Percentiles rank a stretch among this genome's conserved stretches.
Evolutionary conservation across 352 stramenopile genomes (phyloP).

Genomic region (Aphanomyces invadans): DNA sequence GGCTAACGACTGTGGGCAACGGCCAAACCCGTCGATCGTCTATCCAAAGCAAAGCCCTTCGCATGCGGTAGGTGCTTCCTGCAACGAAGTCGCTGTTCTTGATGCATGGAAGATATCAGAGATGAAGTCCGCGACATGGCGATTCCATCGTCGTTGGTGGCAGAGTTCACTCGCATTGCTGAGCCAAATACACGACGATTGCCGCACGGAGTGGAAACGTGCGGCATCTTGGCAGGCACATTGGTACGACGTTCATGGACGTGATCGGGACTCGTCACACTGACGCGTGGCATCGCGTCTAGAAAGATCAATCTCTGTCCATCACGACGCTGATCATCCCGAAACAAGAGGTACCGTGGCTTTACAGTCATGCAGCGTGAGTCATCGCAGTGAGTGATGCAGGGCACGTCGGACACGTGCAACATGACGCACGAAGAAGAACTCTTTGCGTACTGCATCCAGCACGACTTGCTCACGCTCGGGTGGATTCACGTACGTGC

Average conservation of each 20-base stretch:
- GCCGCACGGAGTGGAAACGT: constrained; percentile 85
- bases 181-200: constrained; percentile 60
- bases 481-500: constrained; percentile 84
- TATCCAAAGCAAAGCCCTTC: background rate
- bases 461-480: constrained; percentile 79
- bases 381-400: too few species aligned
- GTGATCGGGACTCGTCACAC: background rate
- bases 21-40: background rate
- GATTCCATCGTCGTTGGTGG: constrained; percentile 63
- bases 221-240: constrained; percentile 78
- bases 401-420: constrained; percentile 81
- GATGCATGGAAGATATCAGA: background rate
- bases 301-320: constrained; percentile 48
- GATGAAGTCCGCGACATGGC: constrained; percentile 42
- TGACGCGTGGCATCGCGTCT: constrained; percentile 12
- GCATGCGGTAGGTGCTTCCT: background rate
- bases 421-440: constrained; percentile 84
- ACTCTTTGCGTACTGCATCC: constrained; percentile 82
- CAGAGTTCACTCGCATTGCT: constrained; percentile 72
- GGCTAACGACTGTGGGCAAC: background rate
- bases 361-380: too few species aligned
- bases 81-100: too few species aligned
- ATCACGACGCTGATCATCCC: constrained; percentile 83
- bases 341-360: constrained; percentile 59
- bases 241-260: constrained; percentile 34